A percentile compares a stretch with the other conserved stretches of the same genome.
phyloP scores from a whole-genome alignment of 805 yeast genomes.

The Candida khao-thaluensis region DNA sequence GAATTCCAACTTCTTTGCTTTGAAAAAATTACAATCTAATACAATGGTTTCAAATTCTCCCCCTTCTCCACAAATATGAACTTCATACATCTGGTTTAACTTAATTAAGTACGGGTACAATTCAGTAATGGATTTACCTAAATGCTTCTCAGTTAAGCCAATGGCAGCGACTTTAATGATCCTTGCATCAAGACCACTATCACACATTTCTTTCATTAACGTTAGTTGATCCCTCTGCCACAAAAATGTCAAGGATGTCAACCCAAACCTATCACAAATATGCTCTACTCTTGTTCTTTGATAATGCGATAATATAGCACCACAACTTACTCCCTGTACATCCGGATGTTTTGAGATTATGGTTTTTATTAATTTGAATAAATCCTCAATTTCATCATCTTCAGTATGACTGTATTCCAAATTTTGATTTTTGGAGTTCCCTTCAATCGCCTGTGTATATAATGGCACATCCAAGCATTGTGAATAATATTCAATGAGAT shows the following conservation, averaged over 20 bases:
- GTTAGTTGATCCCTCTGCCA: constrained; percentile 89
- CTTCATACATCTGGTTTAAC: constrained; percentile 67
- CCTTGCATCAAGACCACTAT: constrained; percentile 69
- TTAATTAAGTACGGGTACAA: constrained; percentile 56
- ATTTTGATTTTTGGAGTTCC: constrained; percentile 59
- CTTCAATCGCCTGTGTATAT: constrained; percentile 63
- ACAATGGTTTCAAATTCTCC: constrained; percentile 97
- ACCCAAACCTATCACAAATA: constrained; percentile 72
- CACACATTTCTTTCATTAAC: constrained; percentile 79
- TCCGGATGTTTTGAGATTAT: constrained; percentile 64
- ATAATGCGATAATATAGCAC: constrained; percentile 94
- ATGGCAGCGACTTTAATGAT: constrained; percentile 91
- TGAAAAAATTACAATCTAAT: constrained; percentile 84
- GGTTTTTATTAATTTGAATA: constrained; percentile 49
- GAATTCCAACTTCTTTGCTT: constrained; percentile 48
- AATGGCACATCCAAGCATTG: constrained; percentile 79
- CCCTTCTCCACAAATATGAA: constrained; percentile 97
- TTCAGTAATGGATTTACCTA: constrained; percentile 67
- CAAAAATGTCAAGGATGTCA: constrained; percentile 69
- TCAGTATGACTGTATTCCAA: constrained; percentile 68
- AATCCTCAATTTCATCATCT: constrained; percentile 87
- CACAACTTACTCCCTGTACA: constrained; percentile 84
- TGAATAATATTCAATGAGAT: constrained; percentile 61
- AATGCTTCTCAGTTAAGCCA: constrained; percentile 65
- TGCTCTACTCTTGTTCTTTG: constrained; percentile 92